Evolutionary conservation across 2,329 filamentous ascomycete species (phyloP).

Genomic region (Curvularia sp.): DNA sequence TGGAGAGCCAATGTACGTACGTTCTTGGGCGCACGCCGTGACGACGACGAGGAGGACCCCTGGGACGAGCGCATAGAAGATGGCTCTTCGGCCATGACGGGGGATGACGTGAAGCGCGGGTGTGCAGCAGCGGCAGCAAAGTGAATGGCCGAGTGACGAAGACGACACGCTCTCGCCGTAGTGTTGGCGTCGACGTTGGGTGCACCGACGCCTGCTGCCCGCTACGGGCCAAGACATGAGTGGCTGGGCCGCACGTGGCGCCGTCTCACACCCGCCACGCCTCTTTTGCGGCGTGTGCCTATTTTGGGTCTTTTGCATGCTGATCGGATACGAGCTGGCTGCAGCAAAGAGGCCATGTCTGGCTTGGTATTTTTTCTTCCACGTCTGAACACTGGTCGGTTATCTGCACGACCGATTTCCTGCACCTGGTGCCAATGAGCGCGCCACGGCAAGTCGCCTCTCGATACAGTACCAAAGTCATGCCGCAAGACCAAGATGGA

Average conservation of each 20-base stretch:
- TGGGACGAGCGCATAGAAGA: conserved; percentile 41
- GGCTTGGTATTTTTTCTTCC: not conserved
- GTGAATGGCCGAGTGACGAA: conserved; percentile 20
- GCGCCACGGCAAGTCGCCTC: conserved; percentile 11
- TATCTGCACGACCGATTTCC: not conserved
- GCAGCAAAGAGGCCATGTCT: not conserved
- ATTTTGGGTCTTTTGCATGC: not conserved
- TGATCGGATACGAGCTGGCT: not conserved
- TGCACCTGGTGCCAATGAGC: not conserved
- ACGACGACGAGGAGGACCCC: conserved; percentile 57
- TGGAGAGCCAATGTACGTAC: conserved; percentile 33
- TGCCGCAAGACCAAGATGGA: not conserved
- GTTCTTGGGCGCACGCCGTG: conserved; percentile 45
- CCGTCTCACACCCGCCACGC: conserved; percentile 13
- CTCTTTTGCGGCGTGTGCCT: not conserved
- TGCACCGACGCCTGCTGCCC: conserved; percentile 24
- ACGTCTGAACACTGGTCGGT: too few species aligned
- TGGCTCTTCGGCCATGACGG: conserved; percentile 37
- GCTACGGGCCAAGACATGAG: conserved; percentile 18
- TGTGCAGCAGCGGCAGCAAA: conserved; percentile 25
- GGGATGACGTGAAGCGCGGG: conserved; percentile 22
- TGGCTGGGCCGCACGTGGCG: conserved; percentile 25
- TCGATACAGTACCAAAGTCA: conserved; percentile 1
- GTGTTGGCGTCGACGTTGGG: conserved; percentile 24
- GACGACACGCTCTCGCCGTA: conserved; percentile 22